Percentiles rank a stretch among this genome's conserved stretches.
Evolutionary conservation across 2,329 filamentous ascomycete species (phyloP).

Genomic region (Madurella fahalii): DNA sequence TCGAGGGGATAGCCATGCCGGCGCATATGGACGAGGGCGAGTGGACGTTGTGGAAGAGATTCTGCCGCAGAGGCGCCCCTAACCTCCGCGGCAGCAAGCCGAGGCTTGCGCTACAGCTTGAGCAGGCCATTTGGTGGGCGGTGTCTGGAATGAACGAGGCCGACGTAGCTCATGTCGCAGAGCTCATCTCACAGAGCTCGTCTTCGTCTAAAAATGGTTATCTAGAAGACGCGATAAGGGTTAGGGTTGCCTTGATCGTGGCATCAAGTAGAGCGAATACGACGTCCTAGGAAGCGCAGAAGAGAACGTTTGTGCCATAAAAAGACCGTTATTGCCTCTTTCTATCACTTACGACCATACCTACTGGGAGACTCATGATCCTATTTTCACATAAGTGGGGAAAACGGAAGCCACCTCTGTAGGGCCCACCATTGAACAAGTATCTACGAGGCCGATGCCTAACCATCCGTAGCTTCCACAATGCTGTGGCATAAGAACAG

Average conservation of each 20-base stretch:
- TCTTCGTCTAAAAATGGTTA: conserved; percentile 13
- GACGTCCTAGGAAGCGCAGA: too few species aligned
- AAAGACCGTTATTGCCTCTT: too few species aligned
- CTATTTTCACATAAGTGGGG: too few species aligned
- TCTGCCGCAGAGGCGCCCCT: conserved; percentile 4
- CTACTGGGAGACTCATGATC: too few species aligned
- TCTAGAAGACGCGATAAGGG: conserved; percentile 17
- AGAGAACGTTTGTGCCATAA: too few species aligned
- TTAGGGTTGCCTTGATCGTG: conserved; percentile 22
- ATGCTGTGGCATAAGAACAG: too few species aligned
- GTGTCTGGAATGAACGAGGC: background rate
- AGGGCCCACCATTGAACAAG: too few species aligned
- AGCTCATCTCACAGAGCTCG: background rate
- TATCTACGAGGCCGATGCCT: too few species aligned
- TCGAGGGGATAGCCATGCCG: background rate
- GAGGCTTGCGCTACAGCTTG: conserved; percentile 45
- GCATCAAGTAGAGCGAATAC: too few species aligned
- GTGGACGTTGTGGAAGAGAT: background rate
- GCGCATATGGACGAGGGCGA: background rate
- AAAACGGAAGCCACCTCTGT: too few species aligned
- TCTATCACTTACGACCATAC: too few species aligned
- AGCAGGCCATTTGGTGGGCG: conserved; percentile 42
- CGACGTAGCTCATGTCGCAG: background rate
- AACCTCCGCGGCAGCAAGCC: conserved; percentile 35
- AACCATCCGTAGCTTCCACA: too few species aligned